phyloP scores from a whole-genome alignment of 2,329 filamentous ascomycete genomes.

The Curvularia sp. region DNA sequence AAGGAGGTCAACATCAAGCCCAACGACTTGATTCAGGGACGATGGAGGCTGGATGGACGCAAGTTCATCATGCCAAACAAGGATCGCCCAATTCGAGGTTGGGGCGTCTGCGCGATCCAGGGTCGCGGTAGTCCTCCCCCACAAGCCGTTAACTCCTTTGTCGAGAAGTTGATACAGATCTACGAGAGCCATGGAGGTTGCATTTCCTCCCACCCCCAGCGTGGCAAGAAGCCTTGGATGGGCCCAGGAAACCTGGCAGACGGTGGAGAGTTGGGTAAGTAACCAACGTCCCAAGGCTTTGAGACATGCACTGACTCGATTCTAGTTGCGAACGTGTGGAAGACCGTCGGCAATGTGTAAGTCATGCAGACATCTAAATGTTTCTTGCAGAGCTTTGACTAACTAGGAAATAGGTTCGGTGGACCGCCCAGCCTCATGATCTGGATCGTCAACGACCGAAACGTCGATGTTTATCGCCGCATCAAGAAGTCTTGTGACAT shows the following conservation, averaged over 20 bases:
- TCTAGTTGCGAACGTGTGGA: conserved; percentile 61
- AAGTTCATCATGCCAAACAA: conserved; percentile 74
- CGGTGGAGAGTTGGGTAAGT: conserved; percentile 53
- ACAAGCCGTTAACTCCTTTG: conserved; percentile 59
- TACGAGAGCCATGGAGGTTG: conserved; percentile 68
- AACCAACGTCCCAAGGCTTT: too few relatives aligned
- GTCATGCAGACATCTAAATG: not conserved
- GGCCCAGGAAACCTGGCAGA: conserved; percentile 40
- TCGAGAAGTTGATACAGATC: conserved; percentile 66
- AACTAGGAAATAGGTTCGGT: conserved; percentile 48
- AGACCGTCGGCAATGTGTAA: conserved; percentile 59
- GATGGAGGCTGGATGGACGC: conserved; percentile 83
- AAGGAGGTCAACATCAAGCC: conserved; percentile 35
- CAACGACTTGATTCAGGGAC: conserved; percentile 64
- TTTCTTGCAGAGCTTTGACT: not conserved
- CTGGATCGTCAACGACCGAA: conserved; percentile 76
- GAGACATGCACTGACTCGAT: not conserved
- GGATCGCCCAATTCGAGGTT: conserved; percentile 66
- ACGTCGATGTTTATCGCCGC: conserved; percentile 75
- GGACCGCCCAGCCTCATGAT: conserved; percentile 76
- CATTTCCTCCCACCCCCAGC: conserved; percentile 48
- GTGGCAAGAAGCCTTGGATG: conserved; percentile 43
- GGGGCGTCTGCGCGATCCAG: conserved; percentile 75
- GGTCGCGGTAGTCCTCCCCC: conserved; percentile 56
- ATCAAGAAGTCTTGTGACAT: conserved; percentile 92